Base-by-base conservation (phyloP, 176 grass and related monocot genomes). In the Miscanthus lutarioriparius region DNA sequence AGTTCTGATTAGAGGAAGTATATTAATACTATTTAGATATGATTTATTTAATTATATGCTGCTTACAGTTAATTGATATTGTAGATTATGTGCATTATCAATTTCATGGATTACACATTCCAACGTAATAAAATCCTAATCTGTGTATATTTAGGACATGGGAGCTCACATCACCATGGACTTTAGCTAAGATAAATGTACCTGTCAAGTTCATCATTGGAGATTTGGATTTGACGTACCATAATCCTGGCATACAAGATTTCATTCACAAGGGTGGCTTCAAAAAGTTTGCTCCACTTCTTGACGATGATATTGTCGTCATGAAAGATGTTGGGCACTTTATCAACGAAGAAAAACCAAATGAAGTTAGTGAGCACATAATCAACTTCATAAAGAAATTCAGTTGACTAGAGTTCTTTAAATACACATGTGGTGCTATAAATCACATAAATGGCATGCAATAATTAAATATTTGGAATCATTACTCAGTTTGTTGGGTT, bases 191-290 rank as follows among this genome's bases (percentile, higher is more conserved):
- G 40, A 87, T 94, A 75, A 94, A 64, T 40, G 92, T 94, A 7
- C 89, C 89, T 1, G 72, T 74, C 4, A 94, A 94, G 67, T 94
- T 87, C 33, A 89, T 94, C 6, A n/a, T 94, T 10, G 92, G 92
- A 17, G 92, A 91, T 58, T 15, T 76, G 69, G 92, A 94, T 78
- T 63, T 89, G 53, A 87, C 92, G 2, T 94, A 94, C 51, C 81
- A 94, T 79, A 49, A 5, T 22, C 83, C 89, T 7, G 89, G 92
- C 41, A 85, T 75, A 27, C 76, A 91, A 28, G 91, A 91, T 43
- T 93, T 86, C 36, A 73, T 91, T 45, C 88, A 93, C 67, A 93
- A 93, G 72, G 88, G 86, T 16, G 88, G 88, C 23, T 65, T 93
- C 62, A 93, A 91, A 74, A 93, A 88, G 39, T 90, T 82, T 8